Evolutionary conservation across 1,139 yeast genomes (phyloP).

Genomic region (Spencermartinsiella ligniputridi): DNA sequence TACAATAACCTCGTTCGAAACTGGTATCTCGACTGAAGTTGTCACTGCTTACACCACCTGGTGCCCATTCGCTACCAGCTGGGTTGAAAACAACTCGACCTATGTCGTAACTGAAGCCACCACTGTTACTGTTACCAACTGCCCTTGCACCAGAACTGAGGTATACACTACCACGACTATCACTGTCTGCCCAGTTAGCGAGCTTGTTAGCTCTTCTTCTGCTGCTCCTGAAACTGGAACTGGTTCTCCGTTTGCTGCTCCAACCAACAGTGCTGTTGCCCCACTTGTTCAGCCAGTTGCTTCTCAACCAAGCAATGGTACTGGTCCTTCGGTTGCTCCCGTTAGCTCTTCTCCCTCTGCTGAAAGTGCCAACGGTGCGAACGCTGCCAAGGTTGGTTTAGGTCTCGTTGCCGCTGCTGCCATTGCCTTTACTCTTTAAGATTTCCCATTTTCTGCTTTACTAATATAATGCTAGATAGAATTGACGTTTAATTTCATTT

Average conservation of each 20-base stretch:
- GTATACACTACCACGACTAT: constrained; percentile 40
- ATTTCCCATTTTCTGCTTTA: too few relatives aligned
- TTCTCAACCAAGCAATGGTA: constrained; percentile 12
- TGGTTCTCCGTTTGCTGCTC: constrained; percentile 20
- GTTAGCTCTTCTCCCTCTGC: background rate
- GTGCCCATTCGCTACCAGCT: constrained; percentile 41
- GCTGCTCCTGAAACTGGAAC: constrained; percentile 14
- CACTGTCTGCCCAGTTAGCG: constrained; percentile 37
- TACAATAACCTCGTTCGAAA: constrained; percentile 21
- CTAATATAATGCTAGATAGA: too few relatives aligned
- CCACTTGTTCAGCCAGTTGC: constrained; percentile 21
- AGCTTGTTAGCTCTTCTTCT: background rate
- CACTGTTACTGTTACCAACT: constrained; percentile 41
- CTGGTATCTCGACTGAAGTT: constrained; percentile 31
- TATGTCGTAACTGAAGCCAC: constrained; percentile 40
- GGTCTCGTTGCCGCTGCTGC: background rate
- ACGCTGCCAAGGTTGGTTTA: background rate
- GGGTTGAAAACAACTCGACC: constrained; percentile 36
- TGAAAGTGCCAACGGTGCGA: background rate
- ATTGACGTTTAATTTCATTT: too few relatives aligned
- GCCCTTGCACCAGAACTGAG: constrained; percentile 55
- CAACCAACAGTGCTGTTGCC: constrained; percentile 14
- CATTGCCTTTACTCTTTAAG: background rate
- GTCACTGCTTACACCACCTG: constrained; percentile 39
- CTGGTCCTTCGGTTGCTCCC: constrained; percentile 5